Conservation (phyloP, 2,329 filamentous ascomycete species). For the Emergomyces orientalis region DNA sequence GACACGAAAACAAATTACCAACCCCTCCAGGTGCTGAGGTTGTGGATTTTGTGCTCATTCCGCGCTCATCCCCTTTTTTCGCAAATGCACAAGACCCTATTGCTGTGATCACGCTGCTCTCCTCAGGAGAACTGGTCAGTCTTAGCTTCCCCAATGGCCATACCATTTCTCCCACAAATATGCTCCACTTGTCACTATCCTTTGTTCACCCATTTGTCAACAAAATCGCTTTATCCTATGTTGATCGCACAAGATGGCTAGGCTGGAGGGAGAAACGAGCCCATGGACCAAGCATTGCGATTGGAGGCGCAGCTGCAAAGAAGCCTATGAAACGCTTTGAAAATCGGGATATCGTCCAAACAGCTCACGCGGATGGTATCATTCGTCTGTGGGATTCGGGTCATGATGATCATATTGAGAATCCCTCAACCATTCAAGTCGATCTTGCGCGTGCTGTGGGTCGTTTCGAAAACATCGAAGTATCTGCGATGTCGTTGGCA, state of each 20-base stretch:
- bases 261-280: conserved; percentile 77
- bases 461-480: conserved; percentile 64
- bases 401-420: conserved; percentile 88
- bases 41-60: conserved; percentile 72
- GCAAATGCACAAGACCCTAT: conserved; percentile 83
- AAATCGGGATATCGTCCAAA: conserved; percentile 72
- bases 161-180: conserved; percentile 83
- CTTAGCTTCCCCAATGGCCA: conserved; percentile 88
- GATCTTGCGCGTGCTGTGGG: conserved; percentile 76
- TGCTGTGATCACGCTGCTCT: conserved; percentile 66
- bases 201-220: conserved; percentile 86
- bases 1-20: conserved; percentile 59
- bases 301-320: conserved; percentile 65
- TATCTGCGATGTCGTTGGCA: conserved; percentile 71
- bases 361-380: conserved; percentile 82
- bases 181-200: conserved; percentile 76
- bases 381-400: conserved; percentile 90
- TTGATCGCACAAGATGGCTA: conserved; percentile 76
- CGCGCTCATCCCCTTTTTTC: conserved; percentile 75
- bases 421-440: conserved; percentile 68
- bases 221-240: conserved; percentile 58
- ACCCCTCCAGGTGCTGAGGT: conserved; percentile 71
- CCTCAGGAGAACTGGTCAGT: conserved; percentile 80
- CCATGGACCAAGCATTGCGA: conserved; percentile 66
- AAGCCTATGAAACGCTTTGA: conserved; percentile 69